These are phyloP conservation scores for Acer saccharum DNA, from an alignment of 345 rosid genomes.

Conservation along the genomic window DNA sequence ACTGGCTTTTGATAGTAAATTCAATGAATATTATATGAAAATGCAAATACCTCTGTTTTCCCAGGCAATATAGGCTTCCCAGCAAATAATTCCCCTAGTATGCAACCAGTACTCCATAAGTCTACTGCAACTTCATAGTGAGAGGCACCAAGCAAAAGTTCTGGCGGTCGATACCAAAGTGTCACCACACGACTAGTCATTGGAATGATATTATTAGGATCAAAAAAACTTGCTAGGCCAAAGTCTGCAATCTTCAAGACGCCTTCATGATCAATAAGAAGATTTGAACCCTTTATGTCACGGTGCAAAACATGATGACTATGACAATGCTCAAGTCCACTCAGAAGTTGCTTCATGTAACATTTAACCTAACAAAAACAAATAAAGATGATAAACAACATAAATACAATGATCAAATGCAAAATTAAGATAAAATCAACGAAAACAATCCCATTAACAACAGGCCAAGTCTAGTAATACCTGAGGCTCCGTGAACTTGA, in stretches of 20 bases:
- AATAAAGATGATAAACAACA: slow-evolving; percentile 8
- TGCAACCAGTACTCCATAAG: slow-evolving; percentile 98
- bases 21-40: neutral
- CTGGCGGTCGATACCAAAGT: slow-evolving; percentile 98
- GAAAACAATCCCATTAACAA: neutral
- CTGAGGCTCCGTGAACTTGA: slow-evolving; percentile 88
- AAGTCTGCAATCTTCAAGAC: slow-evolving; percentile 94
- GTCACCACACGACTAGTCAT: slow-evolving; percentile 97
- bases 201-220: slow-evolving; percentile 53
- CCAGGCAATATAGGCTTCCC: slow-evolving; percentile 95
- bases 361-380: slow-evolving; percentile 71
- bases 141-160: slow-evolving; percentile 91
- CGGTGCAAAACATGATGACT: slow-evolving; percentile 82
- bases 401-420: neutral
- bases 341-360: slow-evolving; percentile 92
- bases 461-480: slow-evolving; percentile 35
- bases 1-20: slow-evolving; percentile 3
- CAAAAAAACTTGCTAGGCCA: slow-evolving; percentile 79
- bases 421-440: neutral
- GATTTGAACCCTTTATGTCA: slow-evolving; percentile 97
- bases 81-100: slow-evolving; percentile 80
- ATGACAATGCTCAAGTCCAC: slow-evolving; percentile 95
- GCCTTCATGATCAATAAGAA: slow-evolving; percentile 81
- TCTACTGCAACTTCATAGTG: slow-evolving; percentile 85
- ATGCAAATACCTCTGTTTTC: slow-evolving; percentile 75